These are phyloP conservation scores for Phytophthora kernoviae DNA, from an alignment of 352 stramenopile genomes.

Conservation along the genomic window DNA sequence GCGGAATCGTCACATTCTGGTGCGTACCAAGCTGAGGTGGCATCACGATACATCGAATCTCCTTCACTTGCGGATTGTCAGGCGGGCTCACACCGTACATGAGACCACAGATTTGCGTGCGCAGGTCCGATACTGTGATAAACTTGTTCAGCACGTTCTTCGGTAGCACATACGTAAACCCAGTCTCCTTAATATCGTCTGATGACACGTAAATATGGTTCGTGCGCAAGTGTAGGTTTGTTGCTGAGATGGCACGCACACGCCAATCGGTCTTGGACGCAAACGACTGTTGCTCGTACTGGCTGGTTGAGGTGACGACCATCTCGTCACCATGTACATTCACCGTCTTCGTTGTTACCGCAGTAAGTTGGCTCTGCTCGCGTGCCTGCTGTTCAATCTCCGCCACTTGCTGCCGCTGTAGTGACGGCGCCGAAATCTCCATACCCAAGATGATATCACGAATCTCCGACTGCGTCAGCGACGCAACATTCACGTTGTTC, in stretches of 20 bases:
- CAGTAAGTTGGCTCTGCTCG: constrained; percentile 98
- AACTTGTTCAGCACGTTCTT: constrained; percentile 99
- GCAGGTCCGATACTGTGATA: constrained; percentile 97
- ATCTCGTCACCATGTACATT: constrained; percentile 99
- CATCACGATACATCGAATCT: constrained; percentile 99
- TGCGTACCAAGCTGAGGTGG: constrained; percentile 99
- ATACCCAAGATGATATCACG: constrained; percentile 99
- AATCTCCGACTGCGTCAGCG: constrained; percentile 99
- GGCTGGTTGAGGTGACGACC: constrained; percentile 98
- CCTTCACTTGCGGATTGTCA: constrained; percentile 99
- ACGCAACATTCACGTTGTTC: constrained; percentile 99
- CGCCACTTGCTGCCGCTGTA: constrained; percentile 99
- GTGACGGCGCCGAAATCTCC: constrained; percentile 99
- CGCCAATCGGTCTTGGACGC: constrained; percentile 99
- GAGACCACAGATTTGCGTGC: constrained; percentile 98
- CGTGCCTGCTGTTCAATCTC: constrained; percentile 99
- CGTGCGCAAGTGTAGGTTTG: constrained; percentile 98
- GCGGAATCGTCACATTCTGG: constrained; percentile 97
- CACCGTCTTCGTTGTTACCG: constrained; percentile 98
- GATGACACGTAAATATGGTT: constrained; percentile 99
- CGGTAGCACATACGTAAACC: constrained; percentile 99
- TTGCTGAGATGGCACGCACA: constrained; percentile 98
- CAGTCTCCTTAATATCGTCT: constrained; percentile 97
- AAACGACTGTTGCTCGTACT: constrained; percentile 99
- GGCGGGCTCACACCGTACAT: constrained; percentile 98